Evolutionary conservation across 129 eudicot genomes (phyloP), one percentile per base, ranked within the genome.

Genomic region (Ambrosia trifida): DNA sequence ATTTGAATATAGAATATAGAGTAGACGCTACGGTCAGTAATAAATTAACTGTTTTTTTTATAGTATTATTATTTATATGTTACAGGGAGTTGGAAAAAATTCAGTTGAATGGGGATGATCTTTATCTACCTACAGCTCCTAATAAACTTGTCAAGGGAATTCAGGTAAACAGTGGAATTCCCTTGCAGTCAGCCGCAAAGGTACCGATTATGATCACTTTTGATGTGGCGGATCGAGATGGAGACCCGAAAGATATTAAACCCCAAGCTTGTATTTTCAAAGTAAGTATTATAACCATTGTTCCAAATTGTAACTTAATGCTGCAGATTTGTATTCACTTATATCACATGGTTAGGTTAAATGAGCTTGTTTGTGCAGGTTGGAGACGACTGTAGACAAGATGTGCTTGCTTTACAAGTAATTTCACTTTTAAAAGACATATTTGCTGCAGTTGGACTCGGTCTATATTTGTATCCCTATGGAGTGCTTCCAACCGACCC

Each of bases 151-250:
- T 94, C 19, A 88, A 82, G 85, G 97, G 99, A 50, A 90, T 94
- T 79, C 96, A 82, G 82, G 89, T 90, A 57, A 87, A 94, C 68
- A 94, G 97, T 87, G 99, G 99, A 66, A 90, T 94, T 58, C 96
- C 99, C 24, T 84, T 94, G 74, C 99, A 94, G 72, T 94, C 99
- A 56, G 99, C 99, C 14, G 99, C 99, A 60, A 94, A 94, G 79
- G 99, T 94, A 83, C 99, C 99, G 31, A 94, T 94, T 68, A 94
- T 94, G 99, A 94, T 94, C 82, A 94, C 99, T 41, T 94, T 94
- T 78, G 83, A 94, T 74, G 99, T 94, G 79, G 97, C 71, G 69
- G 96, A 94, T 73, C 74, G 80, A 64, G 91, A 86, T 30, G 96
- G 99, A 12, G 91, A 94, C 71, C 87, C 45, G 7, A 85, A 83